phyloP scores from a whole-genome alignment of 2,329 filamentous ascomycete species.

The Colletotrichum cuscutae region DNA sequence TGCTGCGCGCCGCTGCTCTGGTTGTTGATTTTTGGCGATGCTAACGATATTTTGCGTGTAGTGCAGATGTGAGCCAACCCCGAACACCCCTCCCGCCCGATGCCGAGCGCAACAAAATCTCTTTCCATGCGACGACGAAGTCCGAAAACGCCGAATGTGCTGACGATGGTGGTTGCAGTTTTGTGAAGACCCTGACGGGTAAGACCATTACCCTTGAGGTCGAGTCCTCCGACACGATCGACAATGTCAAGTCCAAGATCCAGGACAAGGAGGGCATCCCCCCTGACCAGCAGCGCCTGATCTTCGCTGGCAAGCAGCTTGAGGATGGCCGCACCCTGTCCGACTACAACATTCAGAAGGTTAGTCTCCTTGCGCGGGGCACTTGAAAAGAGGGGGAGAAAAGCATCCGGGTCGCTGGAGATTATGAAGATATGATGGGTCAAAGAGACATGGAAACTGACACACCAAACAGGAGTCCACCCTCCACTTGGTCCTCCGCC shows the following conservation, averaged over 20 bases:
- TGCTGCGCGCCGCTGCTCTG: not conserved
- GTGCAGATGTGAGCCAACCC: slow-evolving; percentile 86
- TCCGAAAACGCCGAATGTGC: slow-evolving; percentile 36
- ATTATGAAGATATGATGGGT: not conserved
- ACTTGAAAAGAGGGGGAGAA: not conserved
- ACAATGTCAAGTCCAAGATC: slow-evolving; percentile 99
- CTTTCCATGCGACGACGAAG: slow-evolving; percentile 31
- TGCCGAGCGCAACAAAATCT: not conserved
- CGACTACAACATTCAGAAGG: slow-evolving; percentile 99
- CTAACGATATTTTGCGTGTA: slow-evolving; percentile 52
- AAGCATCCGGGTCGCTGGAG: not conserved
- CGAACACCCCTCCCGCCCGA: slow-evolving; percentile 32
- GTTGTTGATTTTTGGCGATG: slow-evolving; percentile 13
- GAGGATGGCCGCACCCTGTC: slow-evolving; percentile 97
- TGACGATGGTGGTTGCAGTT: slow-evolving; percentile 66
- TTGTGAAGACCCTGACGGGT: slow-evolving; percentile 99
- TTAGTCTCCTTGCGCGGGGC: slow-evolving; percentile 55
- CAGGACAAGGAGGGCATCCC: slow-evolving; percentile 99
- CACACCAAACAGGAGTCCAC: slow-evolving; percentile 82
- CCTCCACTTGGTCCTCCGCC: slow-evolving; percentile 97
- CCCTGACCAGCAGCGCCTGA: slow-evolving; percentile 97
- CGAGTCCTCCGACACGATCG: slow-evolving; percentile 98
- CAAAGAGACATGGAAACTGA: slow-evolving; percentile 16
- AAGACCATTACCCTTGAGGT: slow-evolving; percentile 99
- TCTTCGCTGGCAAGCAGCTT: slow-evolving; percentile 99